These are phyloP conservation scores for Thymus mandschuricus DNA, from an alignment of 257 asterid genomes.

Conservation along the genomic window DNA sequence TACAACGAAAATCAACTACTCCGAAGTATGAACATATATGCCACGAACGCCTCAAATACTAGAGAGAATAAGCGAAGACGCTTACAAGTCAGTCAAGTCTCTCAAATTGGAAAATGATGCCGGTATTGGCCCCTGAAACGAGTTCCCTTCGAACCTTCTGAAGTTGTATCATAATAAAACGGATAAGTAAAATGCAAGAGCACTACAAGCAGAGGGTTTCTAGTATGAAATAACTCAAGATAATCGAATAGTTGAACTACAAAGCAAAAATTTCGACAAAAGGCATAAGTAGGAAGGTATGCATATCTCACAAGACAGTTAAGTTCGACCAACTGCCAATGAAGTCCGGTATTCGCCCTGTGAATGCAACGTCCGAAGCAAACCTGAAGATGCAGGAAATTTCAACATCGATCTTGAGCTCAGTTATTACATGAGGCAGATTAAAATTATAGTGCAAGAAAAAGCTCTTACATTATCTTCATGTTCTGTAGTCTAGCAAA, in stretches of 20 bases:
- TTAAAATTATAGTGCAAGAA: neutral
- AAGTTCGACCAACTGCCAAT: slow-evolving; percentile 49
- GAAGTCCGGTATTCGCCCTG: slow-evolving; percentile 49
- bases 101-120: slow-evolving; percentile 62
- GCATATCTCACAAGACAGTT: slow-evolving; percentile 36
- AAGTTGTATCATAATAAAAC: slow-evolving; percentile 16
- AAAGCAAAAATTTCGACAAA: neutral
- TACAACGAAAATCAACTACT: neutral
- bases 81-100: slow-evolving; percentile 66
- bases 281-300: neutral
- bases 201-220: neutral
- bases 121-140: slow-evolving; percentile 78
- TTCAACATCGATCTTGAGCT: neutral
- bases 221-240: neutral
- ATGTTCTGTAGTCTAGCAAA: slow-evolving; percentile 50
- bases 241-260: slow-evolving; percentile 1
- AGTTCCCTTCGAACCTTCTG: slow-evolving; percentile 78
- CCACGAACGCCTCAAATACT: neutral
- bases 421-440: neutral
- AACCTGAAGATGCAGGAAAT: slow-evolving; percentile 37
- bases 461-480: slow-evolving; percentile 44
- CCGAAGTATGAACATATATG: slow-evolving; percentile 4
- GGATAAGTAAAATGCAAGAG: slow-evolving; percentile 13
- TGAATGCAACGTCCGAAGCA: slow-evolving; percentile 40
- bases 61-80: slow-evolving; percentile 11